Conservation (phyloP, 345 rosid genomes). For the Hirschfeldia incana region DNA sequence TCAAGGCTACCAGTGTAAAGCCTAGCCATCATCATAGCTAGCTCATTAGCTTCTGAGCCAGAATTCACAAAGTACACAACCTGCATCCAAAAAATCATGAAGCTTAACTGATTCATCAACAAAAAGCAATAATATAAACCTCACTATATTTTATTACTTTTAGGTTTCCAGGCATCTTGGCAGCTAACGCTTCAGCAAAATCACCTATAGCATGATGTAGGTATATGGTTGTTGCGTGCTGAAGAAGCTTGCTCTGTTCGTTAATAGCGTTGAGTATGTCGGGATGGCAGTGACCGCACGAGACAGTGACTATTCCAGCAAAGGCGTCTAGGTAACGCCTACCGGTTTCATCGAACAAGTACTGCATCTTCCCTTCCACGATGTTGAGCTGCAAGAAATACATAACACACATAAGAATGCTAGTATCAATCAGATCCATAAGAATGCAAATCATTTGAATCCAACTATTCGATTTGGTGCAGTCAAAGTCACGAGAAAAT, state of each 20-base stretch:
- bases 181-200: slow-evolving; percentile 88
- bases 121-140: slow-evolving; percentile 5
- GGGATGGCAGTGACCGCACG: slow-evolving; percentile 97
- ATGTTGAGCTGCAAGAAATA: slow-evolving; percentile 63
- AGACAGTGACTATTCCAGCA: slow-evolving; percentile 92
- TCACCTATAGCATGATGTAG: slow-evolving; percentile 81
- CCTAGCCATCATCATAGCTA: slow-evolving; percentile 96
- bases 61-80: slow-evolving; percentile 94
- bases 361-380: slow-evolving; percentile 98
- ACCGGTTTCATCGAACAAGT: slow-evolving; percentile 83
- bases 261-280: slow-evolving; percentile 62
- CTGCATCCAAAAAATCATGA: slow-evolving; percentile 46
- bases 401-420: background rate
- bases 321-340: slow-evolving; percentile 79
- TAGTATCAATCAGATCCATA: background rate
- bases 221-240: slow-evolving; percentile 89
- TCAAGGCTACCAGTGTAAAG: slow-evolving; percentile 76
- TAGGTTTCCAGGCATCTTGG: slow-evolving; percentile 88
- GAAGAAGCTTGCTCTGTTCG: slow-evolving; percentile 86
- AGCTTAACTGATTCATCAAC: slow-evolving; percentile 8
- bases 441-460: background rate
- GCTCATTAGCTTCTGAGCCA: slow-evolving; percentile 92
- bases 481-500: slow-evolving; percentile 7
- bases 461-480: background rate
- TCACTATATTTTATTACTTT: slow-evolving; percentile 46